Base-by-base conservation (phyloP, 495 filamentous ascomycete genomes). In the Massariosphaeria phaeospora region DNA sequence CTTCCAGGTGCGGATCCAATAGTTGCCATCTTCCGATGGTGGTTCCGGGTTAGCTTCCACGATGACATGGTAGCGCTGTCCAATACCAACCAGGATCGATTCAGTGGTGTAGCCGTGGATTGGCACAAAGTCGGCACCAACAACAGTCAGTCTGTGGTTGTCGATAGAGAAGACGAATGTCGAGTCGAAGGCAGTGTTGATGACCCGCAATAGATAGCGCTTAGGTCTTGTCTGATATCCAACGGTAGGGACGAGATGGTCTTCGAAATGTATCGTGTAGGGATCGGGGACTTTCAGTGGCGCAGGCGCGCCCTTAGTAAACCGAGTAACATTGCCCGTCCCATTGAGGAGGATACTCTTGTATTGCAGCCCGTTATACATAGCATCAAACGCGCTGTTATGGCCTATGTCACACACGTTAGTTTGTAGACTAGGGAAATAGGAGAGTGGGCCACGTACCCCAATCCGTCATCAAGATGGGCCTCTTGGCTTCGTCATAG, bases 381-480 rank as follows among this genome's bases (percentile, higher is more conserved):
- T 89, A 84, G 24, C 76, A 73, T 44, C 82, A 78, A 51, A 83
- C 81, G 73, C 78, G 74, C 40, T 76, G 72, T 21, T 59, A 66
- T 21, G 62, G 52, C 33, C 33, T 55, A 34, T 57, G 59, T 29
- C 58, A 55, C 33, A 63, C n/a, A 58, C 54, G 61, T 67, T 12
- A 65, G 30, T 29, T 55, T 63, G 50, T 66, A 62, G 34, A 65
- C 46, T 5, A 49, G 9, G 23, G 10, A 23, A 51, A 17, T 33
- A 33, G 8, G 8, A 21, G 9, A 7, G 17, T 8, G 27, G 68
- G 74, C 26, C 48, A 35, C 50, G 63, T 54, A 43, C 55, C 58
- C 66, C 65, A 69, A 29, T 69, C 66, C 1, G 61, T 55, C 27
- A 68, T 51, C 31, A 70, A 15, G 13, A 70, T 18, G 7, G 74